A percentile compares a stretch with the other conserved stretches of the same genome.
These are phyloP conservation scores for Ceratocystis lukuohia DNA, from an alignment of 2,329 filamentous ascomycete genomes.

Conservation along the genomic window DNA sequence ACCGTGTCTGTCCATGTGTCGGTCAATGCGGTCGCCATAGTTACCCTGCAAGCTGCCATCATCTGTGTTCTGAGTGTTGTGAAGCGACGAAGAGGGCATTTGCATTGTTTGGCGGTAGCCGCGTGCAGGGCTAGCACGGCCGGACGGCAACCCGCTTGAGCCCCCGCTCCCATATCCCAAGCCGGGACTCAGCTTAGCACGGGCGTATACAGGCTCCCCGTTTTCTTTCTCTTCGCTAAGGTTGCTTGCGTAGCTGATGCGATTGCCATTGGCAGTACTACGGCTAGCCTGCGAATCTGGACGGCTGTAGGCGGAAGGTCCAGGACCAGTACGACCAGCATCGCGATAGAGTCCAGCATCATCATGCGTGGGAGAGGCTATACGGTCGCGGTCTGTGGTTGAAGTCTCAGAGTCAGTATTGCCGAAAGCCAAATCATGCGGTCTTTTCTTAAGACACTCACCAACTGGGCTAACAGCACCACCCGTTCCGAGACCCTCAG, in stretches of 20 bases:
- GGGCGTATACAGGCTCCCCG: slow-evolving; percentile 36
- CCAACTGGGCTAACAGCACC: slow-evolving; percentile 21
- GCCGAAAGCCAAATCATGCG: slow-evolving; percentile 21
- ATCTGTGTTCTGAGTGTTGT: slow-evolving; percentile 12
- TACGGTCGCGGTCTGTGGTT: slow-evolving; percentile 20
- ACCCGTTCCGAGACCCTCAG: slow-evolving; percentile 36
- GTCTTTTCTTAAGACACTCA: slow-evolving; percentile 22
- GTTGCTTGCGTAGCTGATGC: slow-evolving; percentile 50
- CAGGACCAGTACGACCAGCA: slow-evolving; percentile 26
- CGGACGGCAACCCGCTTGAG: slow-evolving; percentile 33
- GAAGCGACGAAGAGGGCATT: slow-evolving; percentile 14
- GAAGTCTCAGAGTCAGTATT: slow-evolving; percentile 20
- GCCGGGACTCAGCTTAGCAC: slow-evolving; percentile 44
- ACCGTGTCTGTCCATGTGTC: neutral
- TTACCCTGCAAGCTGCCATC: slow-evolving; percentile 15
- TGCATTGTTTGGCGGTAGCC: slow-evolving; percentile 33
- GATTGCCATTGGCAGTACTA: slow-evolving; percentile 31
- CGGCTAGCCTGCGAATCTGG: slow-evolving; percentile 15
- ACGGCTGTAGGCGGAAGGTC: slow-evolving; percentile 12
- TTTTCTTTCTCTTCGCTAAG: slow-evolving; percentile 71
- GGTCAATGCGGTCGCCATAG: slow-evolving; percentile 10
- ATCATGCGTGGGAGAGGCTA: slow-evolving; percentile 35
- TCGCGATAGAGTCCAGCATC: slow-evolving; percentile 44
- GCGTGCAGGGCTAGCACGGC: slow-evolving; percentile 45
- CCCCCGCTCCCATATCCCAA: slow-evolving; percentile 29